phyloP scores from a whole-genome alignment of 306 rosid genomes.

The Sindora glabra region DNA sequence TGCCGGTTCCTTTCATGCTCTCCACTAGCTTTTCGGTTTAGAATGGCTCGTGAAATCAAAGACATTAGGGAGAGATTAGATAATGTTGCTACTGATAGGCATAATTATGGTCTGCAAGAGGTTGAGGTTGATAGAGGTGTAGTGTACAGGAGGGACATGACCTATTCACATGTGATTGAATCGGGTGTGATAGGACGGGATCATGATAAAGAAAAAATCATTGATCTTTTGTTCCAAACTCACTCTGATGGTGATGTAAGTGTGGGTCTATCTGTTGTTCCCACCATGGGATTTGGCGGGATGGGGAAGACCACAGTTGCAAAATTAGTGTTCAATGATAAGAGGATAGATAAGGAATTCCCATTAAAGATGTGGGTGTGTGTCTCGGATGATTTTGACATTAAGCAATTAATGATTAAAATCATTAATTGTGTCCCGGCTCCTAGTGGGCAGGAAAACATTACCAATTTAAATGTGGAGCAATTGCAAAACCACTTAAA shows the following conservation, averaged over 20 bases:
- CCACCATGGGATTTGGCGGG: constrained; percentile 19
- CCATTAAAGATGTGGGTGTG: constrained; percentile 16
- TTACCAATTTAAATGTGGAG: background rate
- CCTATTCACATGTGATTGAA: constrained; percentile 11
- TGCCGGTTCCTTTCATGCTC: too few species aligned
- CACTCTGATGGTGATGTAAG: background rate
- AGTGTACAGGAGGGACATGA: background rate
- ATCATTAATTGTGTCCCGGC: background rate
- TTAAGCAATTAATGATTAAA: background rate
- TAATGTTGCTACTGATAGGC: background rate
- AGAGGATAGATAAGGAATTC: background rate
- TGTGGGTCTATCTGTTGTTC: background rate
- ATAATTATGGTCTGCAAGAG: background rate
- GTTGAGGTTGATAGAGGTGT: background rate
- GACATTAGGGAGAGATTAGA: background rate
- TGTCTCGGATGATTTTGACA: constrained; percentile 4
- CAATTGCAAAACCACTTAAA: too few species aligned
- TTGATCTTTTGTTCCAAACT: background rate
- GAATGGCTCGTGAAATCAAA: constrained; percentile 5
- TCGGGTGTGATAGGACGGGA: constrained; percentile 31
- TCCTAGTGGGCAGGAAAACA: background rate
- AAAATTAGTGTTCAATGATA: constrained; percentile 14
- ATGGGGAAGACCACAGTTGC: constrained; percentile 26
- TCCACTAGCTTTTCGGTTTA: too few species aligned
- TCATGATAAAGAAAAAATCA: too few species aligned